Evolutionary conservation across 1,284 basidiomycete species (phyloP).

Genomic region (Marasmius oreades): DNA sequence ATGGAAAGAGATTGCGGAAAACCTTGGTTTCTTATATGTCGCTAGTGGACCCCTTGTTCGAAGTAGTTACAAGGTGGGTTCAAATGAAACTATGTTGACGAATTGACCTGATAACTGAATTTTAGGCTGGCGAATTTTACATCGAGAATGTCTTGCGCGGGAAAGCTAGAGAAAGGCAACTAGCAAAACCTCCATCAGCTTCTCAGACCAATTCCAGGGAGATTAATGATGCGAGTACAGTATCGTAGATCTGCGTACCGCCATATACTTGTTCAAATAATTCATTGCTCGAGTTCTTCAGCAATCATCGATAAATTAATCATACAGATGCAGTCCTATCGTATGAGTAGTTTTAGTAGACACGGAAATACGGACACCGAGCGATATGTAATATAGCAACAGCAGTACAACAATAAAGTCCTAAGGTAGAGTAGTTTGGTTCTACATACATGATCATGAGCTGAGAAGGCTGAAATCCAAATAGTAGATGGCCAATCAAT

Average conservation of each 20-base stretch:
- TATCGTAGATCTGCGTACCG: background rate
- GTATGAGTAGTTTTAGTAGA: background rate
- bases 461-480: background rate
- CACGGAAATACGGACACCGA: background rate
- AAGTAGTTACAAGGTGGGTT: slow-evolving; percentile 90
- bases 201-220: background rate
- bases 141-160: slow-evolving; percentile 84
- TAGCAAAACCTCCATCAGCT: slow-evolving; percentile 15
- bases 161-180: slow-evolving; percentile 45
- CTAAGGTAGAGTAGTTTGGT: background rate
- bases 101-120: slow-evolving; percentile 6
- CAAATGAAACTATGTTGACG: background rate
- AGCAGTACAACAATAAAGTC: slow-evolving; percentile 2
- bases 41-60: slow-evolving; percentile 95
- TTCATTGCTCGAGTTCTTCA: no score
- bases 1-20: slow-evolving; percentile 90
- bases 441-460: background rate
- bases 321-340: background rate
- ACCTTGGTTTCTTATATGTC: slow-evolving; percentile 96
- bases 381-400: background rate
- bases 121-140: slow-evolving; percentile 86
- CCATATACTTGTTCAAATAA: no score
- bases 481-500: background rate
- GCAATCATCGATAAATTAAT: no score
- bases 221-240: background rate